Base-by-base conservation (phyloP, 768 basidiomycete species). In the Termitomyces sp. region DNA sequence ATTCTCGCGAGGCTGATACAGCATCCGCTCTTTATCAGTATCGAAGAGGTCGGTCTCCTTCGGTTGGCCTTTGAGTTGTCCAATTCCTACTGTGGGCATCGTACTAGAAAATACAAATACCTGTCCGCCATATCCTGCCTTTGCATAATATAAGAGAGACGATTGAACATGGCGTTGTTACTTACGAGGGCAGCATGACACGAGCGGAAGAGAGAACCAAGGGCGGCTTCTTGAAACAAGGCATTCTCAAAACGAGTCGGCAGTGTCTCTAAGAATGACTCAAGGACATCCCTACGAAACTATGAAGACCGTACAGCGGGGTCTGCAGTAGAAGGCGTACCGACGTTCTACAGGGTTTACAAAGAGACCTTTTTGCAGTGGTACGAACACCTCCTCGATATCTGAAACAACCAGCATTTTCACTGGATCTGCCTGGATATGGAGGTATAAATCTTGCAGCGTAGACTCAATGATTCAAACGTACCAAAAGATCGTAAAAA, bases 321-420 rank as follows among this genome's bases (percentile, higher is more conserved):
- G 7, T 35, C 6, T 19, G 30, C 3, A 23, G 15, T 35, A n/a
- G 19, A 42, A n/a, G 28, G 71, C 81, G 59, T 60, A 93, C 91
- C 86, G 79, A 46, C 85, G 86, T 58, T 86, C 82, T 51, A 65
- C 58, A 14, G 92, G 87, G 57, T 91, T 80, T 10, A 87, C 93
- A 58, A 98, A 89, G 41, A 95, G 74, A 2, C 86, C 88, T 5
- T 77, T 72, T 19, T 75, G 75, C 23, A 93, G 68, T 0, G 97
- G 97, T 1, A 90, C 70, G 70, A 95, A 98, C 19, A 94, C 85
- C 54, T 99, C 97, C n/a, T 93, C 88, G 38, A 98, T 71, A 67
- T 98, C 97, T 1, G 90, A 74, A 9, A 98, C 81, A 44, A 98
- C 82, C 44, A 95, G 75, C 78, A 95, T 87, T 37, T 78, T 77